Evolutionary conservation across 805 yeast genomes (phyloP).

Genomic region (Ogataea nitratoaversa): DNA sequence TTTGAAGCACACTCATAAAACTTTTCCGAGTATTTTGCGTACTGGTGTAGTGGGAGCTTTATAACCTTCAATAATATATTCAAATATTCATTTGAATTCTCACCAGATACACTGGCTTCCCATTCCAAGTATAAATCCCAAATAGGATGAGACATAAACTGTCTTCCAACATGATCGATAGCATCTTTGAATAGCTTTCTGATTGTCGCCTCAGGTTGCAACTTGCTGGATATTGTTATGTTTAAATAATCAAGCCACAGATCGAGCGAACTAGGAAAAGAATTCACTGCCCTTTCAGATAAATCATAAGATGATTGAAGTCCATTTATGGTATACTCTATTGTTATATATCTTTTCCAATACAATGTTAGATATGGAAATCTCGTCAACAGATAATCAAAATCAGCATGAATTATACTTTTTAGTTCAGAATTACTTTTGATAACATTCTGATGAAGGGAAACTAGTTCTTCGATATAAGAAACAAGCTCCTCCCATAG

Average conservation of each 20-base stretch:
- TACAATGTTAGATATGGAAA: slow-evolving; percentile 57
- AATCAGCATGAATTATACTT: slow-evolving; percentile 24
- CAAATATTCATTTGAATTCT: slow-evolving; percentile 34
- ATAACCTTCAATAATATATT: slow-evolving; percentile 43
- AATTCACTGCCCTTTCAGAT: slow-evolving; percentile 40
- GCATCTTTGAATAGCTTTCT: slow-evolving; percentile 47
- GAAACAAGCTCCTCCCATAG: slow-evolving; percentile 26
- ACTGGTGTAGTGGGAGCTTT: slow-evolving; percentile 76
- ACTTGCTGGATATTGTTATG: slow-evolving; percentile 43
- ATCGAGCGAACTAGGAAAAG: slow-evolving; percentile 56
- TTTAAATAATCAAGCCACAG: slow-evolving; percentile 66
- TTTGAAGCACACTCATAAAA: slow-evolving; percentile 36
- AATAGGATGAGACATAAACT: slow-evolving; percentile 71
- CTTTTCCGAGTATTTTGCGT: slow-evolving; percentile 66
- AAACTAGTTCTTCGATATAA: slow-evolving; percentile 21
- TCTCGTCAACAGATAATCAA: slow-evolving; percentile 40
- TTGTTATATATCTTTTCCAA: slow-evolving; percentile 60
- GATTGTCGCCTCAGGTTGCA: slow-evolving; percentile 29
- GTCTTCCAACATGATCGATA: slow-evolving; percentile 50
- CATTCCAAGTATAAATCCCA: slow-evolving; percentile 80
- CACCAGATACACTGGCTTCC: slow-evolving; percentile 37
- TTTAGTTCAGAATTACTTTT: slow-evolving; percentile 14
- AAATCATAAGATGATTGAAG: slow-evolving; percentile 43
- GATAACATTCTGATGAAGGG: slow-evolving; percentile 16
- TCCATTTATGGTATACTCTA: slow-evolving; percentile 56